Percentiles rank a stretch among this genome's conserved stretches.
These are phyloP conservation scores for Clavaria fumosa DNA, from an alignment of 768 basidiomycete species.

Conservation along the genomic window DNA sequence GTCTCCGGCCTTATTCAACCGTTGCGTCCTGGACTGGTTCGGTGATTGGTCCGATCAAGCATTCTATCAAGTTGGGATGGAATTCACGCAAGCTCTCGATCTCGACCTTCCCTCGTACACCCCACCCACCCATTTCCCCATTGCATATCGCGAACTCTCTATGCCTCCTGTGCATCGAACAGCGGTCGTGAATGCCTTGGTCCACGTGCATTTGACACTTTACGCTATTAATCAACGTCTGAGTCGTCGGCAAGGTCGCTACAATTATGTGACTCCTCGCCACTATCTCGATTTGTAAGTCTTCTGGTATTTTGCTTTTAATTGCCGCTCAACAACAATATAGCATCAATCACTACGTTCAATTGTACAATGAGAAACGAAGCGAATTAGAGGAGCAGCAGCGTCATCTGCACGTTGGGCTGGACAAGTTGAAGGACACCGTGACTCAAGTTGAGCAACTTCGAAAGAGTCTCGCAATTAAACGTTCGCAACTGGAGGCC, in stretches of 20 bases:
- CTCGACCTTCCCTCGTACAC: conserved; percentile 74
- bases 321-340: conserved; percentile 8
- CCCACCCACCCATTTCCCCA: conserved; percentile 73
- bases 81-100: conserved; percentile 90
- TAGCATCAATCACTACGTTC: conserved; percentile 95
- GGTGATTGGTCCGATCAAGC: conserved; percentile 99
- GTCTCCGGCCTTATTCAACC: conserved; percentile 95
- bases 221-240: conserved; percentile 81
- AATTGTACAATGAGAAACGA: conserved; percentile 88
- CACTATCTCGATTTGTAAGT: conserved; percentile 98
- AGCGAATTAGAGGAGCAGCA: conserved; percentile 98
- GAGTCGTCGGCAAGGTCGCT: conserved; percentile 85
- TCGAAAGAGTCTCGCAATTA: conserved; percentile 86
- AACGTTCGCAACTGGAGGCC: conserved; percentile 80
- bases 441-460: conserved; percentile 96
- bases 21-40: conserved; percentile 99
- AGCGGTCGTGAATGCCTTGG: conserved; percentile 87
- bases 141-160: conserved; percentile 69
- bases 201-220: conserved; percentile 80
- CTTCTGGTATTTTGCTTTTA: conserved; percentile 4
- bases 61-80: conserved; percentile 94
- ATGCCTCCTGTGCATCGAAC: conserved; percentile 83
- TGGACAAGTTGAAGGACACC: conserved; percentile 91
- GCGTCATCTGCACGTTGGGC: conserved; percentile 92
- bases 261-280: conserved; percentile 92